Base-by-base conservation (phyloP, 2,329 filamentous ascomycete species). In the Stylonectria norvegica region DNA sequence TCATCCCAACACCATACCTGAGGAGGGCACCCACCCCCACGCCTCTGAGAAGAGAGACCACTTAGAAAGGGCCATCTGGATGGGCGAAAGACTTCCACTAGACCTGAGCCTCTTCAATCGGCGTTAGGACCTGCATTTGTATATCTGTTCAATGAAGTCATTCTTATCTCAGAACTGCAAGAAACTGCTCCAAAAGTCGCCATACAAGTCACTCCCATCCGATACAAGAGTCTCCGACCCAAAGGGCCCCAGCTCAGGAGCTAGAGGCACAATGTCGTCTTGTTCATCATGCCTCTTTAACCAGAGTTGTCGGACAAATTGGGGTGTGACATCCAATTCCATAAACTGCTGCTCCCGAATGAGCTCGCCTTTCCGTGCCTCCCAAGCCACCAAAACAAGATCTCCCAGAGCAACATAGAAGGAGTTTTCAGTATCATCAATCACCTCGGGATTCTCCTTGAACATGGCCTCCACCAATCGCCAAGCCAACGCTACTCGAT, bases 1-100 rank as follows among this genome's bases (percentile, higher is more conserved):
- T 2, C 90, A 95, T 62, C 89, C 89, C 0, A 95, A 95, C 57
- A 89, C 85, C 0, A 72, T 75, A n/a, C 63, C 68, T 3, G 59
- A 62, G 28, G 59, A 65, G 19, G 67, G 63, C 0, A 55, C 59
- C 3, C 15, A 57, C 14, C 41, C 55, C 5, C 34, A 37, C 5
- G 63, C 61, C 9, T 50, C 52, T 3, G 71, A 66, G 49, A 58
- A 68, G 46, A 63, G 70, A 18, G 81, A 87, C 56, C 83, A 88
- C 57, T 75, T 82, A 20, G 73, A 85, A 56, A 65, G 81, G 28
- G 85, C 84, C 2, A 86, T 80, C 7, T 89, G 86, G 85, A 75
- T 89, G 73, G 85, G 86, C 0, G 77, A 85, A 56, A 75, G 71
- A 38, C 50, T 84, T 11, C 76, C 82, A 2, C 49, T 89, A 38